Evolutionary conservation across 441 rosid species (phyloP).

Genomic region (Arabidopsis hybrid): DNA sequence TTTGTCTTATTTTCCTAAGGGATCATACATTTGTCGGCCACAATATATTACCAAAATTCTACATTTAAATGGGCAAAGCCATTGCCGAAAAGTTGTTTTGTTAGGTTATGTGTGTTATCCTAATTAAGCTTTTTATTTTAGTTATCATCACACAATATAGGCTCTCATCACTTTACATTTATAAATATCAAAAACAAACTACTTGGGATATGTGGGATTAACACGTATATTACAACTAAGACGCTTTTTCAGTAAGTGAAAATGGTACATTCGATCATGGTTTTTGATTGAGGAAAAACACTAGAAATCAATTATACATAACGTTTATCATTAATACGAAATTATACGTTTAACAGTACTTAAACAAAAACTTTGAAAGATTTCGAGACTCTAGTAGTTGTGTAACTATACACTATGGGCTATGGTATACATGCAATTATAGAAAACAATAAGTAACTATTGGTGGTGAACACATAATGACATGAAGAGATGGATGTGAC

Average conservation of each 20-base stretch:
- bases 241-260: background rate
- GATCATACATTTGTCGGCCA: background rate
- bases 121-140: slow-evolving; percentile 2
- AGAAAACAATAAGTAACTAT: slow-evolving; percentile 11
- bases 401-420: background rate
- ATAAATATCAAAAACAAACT: background rate
- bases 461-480: slow-evolving; percentile 16
- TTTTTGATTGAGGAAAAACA: background rate
- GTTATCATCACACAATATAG: background rate
- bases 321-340: background rate
- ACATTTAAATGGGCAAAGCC: slow-evolving; percentile 6
- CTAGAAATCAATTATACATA: background rate
- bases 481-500: slow-evolving; percentile 48
- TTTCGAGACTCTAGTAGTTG: background rate
- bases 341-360: background rate
- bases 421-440: background rate
- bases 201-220: background rate
- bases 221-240: background rate
- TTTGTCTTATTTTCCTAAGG: background rate
- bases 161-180: slow-evolving; percentile 1
- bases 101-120: slow-evolving; percentile 15
- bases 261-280: background rate
- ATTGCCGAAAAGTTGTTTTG: slow-evolving; percentile 8
- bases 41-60: slow-evolving; percentile 24
- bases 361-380: background rate